These are phyloP conservation scores for Trypanosoma boissoni DNA, from an alignment of 208 protist species.

Conservation along the genomic window DNA sequence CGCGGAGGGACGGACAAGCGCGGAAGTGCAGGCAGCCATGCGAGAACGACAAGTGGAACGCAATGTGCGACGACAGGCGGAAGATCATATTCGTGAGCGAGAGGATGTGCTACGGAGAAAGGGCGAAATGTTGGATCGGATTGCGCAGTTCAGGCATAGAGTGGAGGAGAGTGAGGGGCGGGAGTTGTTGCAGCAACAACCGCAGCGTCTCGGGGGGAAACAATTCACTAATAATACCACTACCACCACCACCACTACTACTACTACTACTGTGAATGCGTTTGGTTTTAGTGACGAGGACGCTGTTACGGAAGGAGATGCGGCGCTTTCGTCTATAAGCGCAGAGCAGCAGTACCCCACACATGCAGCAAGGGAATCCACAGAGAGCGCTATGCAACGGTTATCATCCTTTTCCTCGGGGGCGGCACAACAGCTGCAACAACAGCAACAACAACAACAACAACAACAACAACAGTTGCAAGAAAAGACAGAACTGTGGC, in stretches of 20 bases:
- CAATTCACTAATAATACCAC: too few relatives aligned
- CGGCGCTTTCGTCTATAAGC: not conserved
- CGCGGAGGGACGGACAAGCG: slow-evolving; percentile 54
- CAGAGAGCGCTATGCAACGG: too few relatives aligned
- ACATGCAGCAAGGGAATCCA: too few relatives aligned
- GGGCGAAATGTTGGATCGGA: slow-evolving; percentile 51
- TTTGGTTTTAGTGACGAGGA: slow-evolving; percentile 77
- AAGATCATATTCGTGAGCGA: slow-evolving; percentile 67
- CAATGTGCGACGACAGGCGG: slow-evolving; percentile 58
- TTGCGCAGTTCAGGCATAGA: slow-evolving; percentile 59
- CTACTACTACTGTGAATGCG: slow-evolving; percentile 40
- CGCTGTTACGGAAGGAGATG: slow-evolving; percentile 12
- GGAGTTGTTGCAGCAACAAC: slow-evolving; percentile 43
- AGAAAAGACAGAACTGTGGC: slow-evolving; percentile 61
- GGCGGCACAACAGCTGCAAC: too few relatives aligned
- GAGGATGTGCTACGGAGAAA: slow-evolving; percentile 52
- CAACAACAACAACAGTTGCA: too few relatives aligned
- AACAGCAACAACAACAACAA: too few relatives aligned
- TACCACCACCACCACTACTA: too few relatives aligned
- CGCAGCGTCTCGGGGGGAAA: not conserved
- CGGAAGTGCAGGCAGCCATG: slow-evolving; percentile 35
- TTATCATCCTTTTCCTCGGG: too few relatives aligned
- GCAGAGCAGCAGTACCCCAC: not conserved
- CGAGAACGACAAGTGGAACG: slow-evolving; percentile 54
- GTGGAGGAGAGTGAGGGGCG: slow-evolving; percentile 74